Conservation (phyloP, 208 protist species). For the Trypanosoma cruzi region DNA sequence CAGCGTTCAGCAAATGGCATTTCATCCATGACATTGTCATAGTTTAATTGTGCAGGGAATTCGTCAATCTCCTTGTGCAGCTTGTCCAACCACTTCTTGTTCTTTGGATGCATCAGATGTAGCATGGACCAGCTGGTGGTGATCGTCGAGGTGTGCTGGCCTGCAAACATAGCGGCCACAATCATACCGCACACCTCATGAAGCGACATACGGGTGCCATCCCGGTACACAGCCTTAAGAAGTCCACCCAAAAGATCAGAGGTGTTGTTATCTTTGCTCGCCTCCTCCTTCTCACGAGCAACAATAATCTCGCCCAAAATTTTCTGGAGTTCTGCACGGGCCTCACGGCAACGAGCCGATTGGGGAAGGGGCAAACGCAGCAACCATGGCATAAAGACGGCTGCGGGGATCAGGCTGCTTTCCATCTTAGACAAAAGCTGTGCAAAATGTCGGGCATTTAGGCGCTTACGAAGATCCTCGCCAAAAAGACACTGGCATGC, state of each 20-base stretch:
- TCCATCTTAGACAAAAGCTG: conserved; percentile 87
- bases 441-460: conserved; percentile 78
- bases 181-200: conserved; percentile 93
- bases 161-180: conserved; percentile 93
- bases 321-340: conserved; percentile 81
- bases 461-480: conserved; percentile 86
- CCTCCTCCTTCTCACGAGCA: conserved; percentile 80
- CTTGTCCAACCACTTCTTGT: conserved; percentile 61
- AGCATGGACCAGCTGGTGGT: conserved; percentile 92
- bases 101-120: conserved; percentile 71
- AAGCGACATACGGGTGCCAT: conserved; percentile 84
- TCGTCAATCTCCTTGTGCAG: conserved; percentile 76
- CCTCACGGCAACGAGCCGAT: conserved; percentile 78
- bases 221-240: conserved; percentile 86
- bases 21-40: conserved; percentile 90
- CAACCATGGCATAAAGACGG: conserved; percentile 82
- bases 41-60: conserved; percentile 82
- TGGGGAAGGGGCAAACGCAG: conserved; percentile 81
- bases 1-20: conserved; percentile 89
- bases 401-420: conserved; percentile 77
- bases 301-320: conserved; percentile 90
- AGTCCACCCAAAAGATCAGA: conserved; percentile 89
- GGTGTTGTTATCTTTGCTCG: conserved; percentile 70
- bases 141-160: conserved; percentile 94
- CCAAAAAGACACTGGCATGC: conserved; percentile 92